phyloP scores from a whole-genome alignment of 2,329 filamentous ascomycete genomes.

The Fusarium siculi region DNA sequence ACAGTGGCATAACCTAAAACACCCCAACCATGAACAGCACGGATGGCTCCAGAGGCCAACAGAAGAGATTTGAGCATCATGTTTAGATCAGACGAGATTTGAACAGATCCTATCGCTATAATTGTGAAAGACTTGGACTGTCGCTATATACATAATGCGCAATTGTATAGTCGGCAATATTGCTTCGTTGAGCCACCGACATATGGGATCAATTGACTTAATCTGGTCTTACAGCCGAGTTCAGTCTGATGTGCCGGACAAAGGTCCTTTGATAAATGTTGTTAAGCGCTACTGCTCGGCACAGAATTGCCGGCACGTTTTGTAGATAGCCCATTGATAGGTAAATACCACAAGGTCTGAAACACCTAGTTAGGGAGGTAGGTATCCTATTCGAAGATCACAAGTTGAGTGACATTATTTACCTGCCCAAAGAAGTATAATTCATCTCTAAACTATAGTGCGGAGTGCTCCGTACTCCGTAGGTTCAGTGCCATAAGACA shows the following conservation, averaged over 20 bases:
- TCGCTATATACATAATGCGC: not conserved
- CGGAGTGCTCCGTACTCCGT: not conserved
- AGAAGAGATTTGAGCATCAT: constrained; percentile 3
- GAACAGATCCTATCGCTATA: rapidly evolving
- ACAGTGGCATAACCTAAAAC: constrained; percentile 2
- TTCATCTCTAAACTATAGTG: not conserved
- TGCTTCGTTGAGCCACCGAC: not conserved
- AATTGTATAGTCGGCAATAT: not conserved
- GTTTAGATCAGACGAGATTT: rapidly evolving
- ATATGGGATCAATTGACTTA: not conserved
- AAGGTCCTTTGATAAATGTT: not conserved
- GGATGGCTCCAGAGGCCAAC: not conserved
- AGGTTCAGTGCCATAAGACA: not conserved
- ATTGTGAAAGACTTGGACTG: not conserved
- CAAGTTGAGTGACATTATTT: not conserved
- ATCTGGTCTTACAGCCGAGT: not conserved
- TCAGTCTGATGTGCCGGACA: not conserved
- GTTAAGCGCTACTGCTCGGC: not conserved
- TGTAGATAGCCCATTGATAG: not conserved
- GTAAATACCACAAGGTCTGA: not conserved
- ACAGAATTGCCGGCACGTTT: constrained; percentile 1
- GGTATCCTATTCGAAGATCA: not conserved
- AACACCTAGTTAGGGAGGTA: not conserved
- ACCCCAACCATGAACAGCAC: constrained; percentile 1
- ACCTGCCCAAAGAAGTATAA: not conserved